A percentile compares a stretch with the other conserved stretches of the same genome.
Conservation (phyloP, 2,329 filamentous ascomycete genomes). For the Calonectria naviculata region DNA sequence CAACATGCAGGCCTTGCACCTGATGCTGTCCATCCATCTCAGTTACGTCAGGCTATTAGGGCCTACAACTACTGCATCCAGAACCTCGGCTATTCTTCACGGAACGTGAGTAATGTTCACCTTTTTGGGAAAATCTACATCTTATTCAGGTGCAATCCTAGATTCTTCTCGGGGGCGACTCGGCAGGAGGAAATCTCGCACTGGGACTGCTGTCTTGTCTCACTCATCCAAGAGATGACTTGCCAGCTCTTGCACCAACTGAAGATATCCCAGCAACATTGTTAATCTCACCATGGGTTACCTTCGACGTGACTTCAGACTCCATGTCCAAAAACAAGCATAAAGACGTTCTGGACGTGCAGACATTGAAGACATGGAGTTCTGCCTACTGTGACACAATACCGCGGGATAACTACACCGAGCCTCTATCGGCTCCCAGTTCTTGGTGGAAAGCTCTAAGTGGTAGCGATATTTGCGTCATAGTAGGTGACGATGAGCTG, state of each 20-base stretch:
- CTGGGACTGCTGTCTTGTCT: neutral
- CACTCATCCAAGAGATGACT: neutral
- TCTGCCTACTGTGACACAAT: neutral
- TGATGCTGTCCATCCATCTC: neutral
- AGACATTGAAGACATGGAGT: neutral
- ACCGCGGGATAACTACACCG: neutral
- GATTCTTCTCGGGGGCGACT: neutral
- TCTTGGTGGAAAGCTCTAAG: neutral
- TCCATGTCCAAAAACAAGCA: neutral
- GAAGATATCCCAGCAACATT: neutral
- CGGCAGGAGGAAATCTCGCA: neutral
- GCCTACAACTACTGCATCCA: neutral
- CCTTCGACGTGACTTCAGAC: neutral
- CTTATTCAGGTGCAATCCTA: neutral
- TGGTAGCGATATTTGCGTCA: neutral
- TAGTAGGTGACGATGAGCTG: neutral
- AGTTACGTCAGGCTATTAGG: neutral
- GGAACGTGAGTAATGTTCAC: neutral
- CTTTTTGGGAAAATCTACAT: too few relatives aligned
- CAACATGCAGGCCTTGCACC: neutral
- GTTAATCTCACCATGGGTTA: neutral
- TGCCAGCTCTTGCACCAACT: neutral
- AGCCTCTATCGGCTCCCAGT: neutral
- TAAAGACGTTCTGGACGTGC: neutral
- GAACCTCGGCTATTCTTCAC: neutral